Evolutionary conservation across 768 basidiomycete genomes (phyloP).

Genomic region (Boletus sp.): DNA sequence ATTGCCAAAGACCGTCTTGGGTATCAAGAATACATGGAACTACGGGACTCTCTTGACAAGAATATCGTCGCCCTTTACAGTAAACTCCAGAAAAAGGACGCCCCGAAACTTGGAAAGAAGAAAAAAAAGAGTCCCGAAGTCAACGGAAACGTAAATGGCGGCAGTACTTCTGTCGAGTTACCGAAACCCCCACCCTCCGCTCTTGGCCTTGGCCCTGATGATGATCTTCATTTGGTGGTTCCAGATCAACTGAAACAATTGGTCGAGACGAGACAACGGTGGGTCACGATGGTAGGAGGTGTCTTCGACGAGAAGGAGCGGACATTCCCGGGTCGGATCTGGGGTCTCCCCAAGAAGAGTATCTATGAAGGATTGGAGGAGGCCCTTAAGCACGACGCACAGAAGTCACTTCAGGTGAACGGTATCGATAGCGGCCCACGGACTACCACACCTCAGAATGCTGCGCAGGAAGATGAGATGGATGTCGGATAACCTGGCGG

Average conservation of each 20-base stretch:
- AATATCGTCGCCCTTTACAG: conserved; percentile 70
- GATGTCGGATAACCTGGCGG: conserved; percentile 51
- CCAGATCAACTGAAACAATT: conserved; percentile 67
- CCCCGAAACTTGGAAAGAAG: conserved; percentile 65
- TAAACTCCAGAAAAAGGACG: conserved; percentile 81
- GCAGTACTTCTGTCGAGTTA: conserved; percentile 31
- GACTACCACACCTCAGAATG: conserved; percentile 38
- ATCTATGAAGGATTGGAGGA: conserved; percentile 75
- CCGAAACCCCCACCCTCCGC: conserved; percentile 69
- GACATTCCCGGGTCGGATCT: conserved; percentile 63
- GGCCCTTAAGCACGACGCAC: conserved; percentile 44
- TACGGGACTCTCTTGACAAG: conserved; percentile 83
- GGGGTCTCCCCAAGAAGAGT: conserved; percentile 73
- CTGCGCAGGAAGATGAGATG: conserved; percentile 59
- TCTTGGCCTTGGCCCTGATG: conserved; percentile 64
- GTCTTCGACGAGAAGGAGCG: conserved; percentile 74
- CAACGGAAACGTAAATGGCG: conserved; percentile 32
- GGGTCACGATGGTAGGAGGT: conserved; percentile 72
- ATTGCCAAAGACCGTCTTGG: conserved; percentile 86
- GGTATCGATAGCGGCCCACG: conserved; percentile 22
- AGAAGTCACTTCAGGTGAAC: conserved; percentile 21
- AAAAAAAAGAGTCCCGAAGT: conserved; percentile 58
- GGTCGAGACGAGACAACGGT: conserved; percentile 71
- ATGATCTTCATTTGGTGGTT: conserved; percentile 58
- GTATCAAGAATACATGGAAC: conserved; percentile 86